These are phyloP conservation scores for Nymphaea colorata DNA, from an alignment of 164 flowering plant species.

Conservation along the genomic window DNA sequence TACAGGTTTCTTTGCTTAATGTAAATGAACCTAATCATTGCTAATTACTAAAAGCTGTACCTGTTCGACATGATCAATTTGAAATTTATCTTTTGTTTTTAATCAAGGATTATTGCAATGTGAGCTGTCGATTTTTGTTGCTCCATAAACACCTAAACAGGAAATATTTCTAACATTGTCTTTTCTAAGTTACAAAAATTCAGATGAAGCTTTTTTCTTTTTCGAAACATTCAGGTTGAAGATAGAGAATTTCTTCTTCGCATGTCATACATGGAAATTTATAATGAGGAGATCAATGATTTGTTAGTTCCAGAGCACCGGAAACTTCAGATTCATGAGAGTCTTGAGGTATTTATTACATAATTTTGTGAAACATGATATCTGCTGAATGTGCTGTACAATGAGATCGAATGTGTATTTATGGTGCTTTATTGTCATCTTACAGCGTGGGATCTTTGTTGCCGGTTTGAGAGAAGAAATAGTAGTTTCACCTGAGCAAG, in stretches of 20 bases:
- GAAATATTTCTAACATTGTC: too few species aligned
- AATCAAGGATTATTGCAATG: too few species aligned
- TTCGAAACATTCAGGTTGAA: conserved; percentile 26
- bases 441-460: conserved; percentile 87
- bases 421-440: background rate
- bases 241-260: conserved; percentile 87
- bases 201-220: too few species aligned
- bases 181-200: too few species aligned
- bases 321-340: conserved; percentile 89
- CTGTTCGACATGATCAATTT: too few species aligned
- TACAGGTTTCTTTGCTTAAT: too few species aligned
- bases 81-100: too few species aligned
- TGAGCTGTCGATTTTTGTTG: too few species aligned
- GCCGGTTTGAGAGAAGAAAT: conserved; percentile 96
- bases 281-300: conserved; percentile 95
- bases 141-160: too few species aligned
- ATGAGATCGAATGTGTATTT: background rate
- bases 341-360: conserved; percentile 50
- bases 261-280: conserved; percentile 96
- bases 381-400: background rate
- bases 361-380: background rate
- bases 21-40: too few species aligned
- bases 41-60: too few species aligned
- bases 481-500: conserved; percentile 88
- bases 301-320: conserved; percentile 85